Evolutionary conservation across 2,329 filamentous ascomycete species (phyloP).

Genomic region (Alternaria sp.): DNA sequence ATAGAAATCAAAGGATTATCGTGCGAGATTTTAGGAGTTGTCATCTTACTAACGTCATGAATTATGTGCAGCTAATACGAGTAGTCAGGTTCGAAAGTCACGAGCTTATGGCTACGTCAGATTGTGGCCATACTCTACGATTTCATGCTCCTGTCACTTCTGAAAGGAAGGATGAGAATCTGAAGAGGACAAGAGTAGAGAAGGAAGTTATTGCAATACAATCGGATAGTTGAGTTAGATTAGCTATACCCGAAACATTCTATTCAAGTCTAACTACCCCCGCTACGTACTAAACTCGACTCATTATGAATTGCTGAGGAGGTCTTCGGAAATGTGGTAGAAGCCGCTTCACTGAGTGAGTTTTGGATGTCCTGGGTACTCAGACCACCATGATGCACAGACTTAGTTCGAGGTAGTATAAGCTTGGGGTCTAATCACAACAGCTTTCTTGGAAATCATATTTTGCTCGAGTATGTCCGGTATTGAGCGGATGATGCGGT

Average conservation of each 20-base stretch:
- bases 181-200: neutral
- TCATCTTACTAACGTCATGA: neutral
- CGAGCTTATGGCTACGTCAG: neutral
- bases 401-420: too few species aligned
- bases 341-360: too few species aligned
- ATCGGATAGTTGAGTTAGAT: neutral
- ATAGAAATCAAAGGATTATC: neutral
- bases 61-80: accelerated
- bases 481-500: neutral
- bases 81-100: neutral
- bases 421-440: too few species aligned
- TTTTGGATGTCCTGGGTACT: too few species aligned
- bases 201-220: neutral
- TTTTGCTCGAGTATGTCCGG: neutral
- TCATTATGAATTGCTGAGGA: too few species aligned
- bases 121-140: neutral
- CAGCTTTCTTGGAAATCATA: too few species aligned
- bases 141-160: neutral
- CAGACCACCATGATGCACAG: too few species aligned
- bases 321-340: neutral
- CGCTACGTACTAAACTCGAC: neutral
- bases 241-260: neutral
- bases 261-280: neutral
- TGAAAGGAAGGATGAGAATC: neutral
- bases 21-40: neutral